A percentile compares a stretch with the other conserved stretches of the same genome.
Conservation (phyloP, 2,329 filamentous ascomycete species). For the Fusarium cicatricum region DNA sequence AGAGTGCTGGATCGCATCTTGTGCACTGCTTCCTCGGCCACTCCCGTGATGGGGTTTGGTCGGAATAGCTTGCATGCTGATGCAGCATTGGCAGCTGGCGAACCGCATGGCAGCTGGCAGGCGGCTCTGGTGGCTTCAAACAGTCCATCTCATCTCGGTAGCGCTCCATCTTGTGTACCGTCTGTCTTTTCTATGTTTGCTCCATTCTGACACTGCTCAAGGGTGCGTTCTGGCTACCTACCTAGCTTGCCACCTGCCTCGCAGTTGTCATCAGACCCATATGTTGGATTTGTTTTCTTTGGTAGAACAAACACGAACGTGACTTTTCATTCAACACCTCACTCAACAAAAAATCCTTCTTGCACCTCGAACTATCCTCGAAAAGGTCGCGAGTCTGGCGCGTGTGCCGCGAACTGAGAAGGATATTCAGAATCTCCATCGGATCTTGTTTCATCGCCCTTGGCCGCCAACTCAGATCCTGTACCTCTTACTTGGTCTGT, state of each 20-base stretch:
- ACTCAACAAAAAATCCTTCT: not conserved
- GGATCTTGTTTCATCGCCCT: not conserved
- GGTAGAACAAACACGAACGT: not conserved
- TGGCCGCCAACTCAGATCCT: constrained; percentile 1
- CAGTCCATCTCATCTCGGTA: constrained; percentile 6
- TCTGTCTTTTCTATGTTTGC: constrained; percentile 6
- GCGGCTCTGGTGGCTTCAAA: constrained; percentile 12
- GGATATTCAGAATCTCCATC: too few relatives aligned
- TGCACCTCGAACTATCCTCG: not conserved
- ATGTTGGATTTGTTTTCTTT: not conserved
- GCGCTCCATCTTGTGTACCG: constrained; percentile 19
- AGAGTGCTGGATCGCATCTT: constrained; percentile 38
- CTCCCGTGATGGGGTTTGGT: constrained; percentile 32
- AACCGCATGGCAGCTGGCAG: constrained; percentile 8
- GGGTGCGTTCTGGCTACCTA: constrained; percentile 2
- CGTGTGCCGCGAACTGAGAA: not conserved
- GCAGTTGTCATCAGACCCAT: constrained; percentile 6
- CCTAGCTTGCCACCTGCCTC: constrained; percentile 3
- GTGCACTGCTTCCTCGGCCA: constrained; percentile 35
- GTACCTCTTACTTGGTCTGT: constrained; percentile 18
- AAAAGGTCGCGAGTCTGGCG: not conserved
- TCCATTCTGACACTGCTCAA: constrained; percentile 20
- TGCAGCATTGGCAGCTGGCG: constrained; percentile 22
- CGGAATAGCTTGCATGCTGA: constrained; percentile 29
- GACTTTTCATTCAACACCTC: not conserved